These are phyloP conservation scores for Phialocephala subalpina DNA, from an alignment of 2,329 filamentous ascomycete genomes.

Conservation along the genomic window DNA sequence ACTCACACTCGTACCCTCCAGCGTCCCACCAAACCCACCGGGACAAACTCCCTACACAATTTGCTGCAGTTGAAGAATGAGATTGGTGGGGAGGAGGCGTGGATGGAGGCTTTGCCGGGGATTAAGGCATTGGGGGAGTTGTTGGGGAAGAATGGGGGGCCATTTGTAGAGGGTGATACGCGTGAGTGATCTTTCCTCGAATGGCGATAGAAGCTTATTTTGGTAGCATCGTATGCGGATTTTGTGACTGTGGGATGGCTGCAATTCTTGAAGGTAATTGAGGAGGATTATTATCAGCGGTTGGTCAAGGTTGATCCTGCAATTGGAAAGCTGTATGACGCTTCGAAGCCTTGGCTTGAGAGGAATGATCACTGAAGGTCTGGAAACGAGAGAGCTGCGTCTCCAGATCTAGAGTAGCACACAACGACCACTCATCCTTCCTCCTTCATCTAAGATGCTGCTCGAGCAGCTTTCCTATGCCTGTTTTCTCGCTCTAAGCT, in stretches of 20 bases:
- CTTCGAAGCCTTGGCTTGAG: slow-evolving; percentile 36
- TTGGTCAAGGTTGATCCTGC: slow-evolving; percentile 44
- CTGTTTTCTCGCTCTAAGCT: no score
- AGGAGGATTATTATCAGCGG: slow-evolving; percentile 49
- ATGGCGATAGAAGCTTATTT: slow-evolving; percentile 1
- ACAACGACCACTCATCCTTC: no score
- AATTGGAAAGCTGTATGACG: slow-evolving; percentile 31
- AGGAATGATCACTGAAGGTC: slow-evolving; percentile 34
- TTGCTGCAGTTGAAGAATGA: slow-evolving; percentile 57
- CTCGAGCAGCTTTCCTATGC: no score
- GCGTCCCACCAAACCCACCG: slow-evolving; percentile 53
- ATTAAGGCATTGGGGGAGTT: slow-evolving; percentile 51
- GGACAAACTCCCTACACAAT: slow-evolving; percentile 56
- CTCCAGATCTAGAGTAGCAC: no score
- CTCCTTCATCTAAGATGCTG: no score
- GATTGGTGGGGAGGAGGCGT: slow-evolving; percentile 58
- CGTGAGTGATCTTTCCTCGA: slow-evolving; percentile 26
- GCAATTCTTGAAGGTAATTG: slow-evolving; percentile 51
- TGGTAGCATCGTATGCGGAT: slow-evolving; percentile 59
- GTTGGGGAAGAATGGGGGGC: slow-evolving; percentile 58
- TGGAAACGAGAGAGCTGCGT: no score
- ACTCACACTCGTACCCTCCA: slow-evolving; percentile 18
- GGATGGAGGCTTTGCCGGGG: slow-evolving; percentile 54
- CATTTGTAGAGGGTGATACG: slow-evolving; percentile 66
- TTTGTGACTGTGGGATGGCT: slow-evolving; percentile 62